Evolutionary conservation across 805 yeast species (phyloP).

Genomic region (Kluyveromyces dobzhanskii): DNA sequence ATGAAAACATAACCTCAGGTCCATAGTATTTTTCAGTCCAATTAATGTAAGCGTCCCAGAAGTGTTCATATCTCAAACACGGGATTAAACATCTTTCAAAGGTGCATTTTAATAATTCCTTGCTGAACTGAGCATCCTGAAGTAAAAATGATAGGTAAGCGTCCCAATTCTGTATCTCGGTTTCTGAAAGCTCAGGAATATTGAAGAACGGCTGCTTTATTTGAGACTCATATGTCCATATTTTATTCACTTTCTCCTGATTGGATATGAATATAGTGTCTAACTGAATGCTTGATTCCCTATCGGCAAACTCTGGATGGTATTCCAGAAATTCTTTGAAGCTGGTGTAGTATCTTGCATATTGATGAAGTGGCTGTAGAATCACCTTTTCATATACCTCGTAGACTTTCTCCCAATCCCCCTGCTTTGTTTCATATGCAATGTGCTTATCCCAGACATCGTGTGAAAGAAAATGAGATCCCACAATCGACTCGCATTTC

Average conservation of each 20-base stretch:
- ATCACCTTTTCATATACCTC: constrained; percentile 39
- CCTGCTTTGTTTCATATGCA: constrained; percentile 44
- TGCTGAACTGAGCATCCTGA: constrained; percentile 19
- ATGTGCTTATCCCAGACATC: constrained; percentile 75
- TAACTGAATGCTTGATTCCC: constrained; percentile 37
- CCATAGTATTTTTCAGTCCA: constrained; percentile 37
- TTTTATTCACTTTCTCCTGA: constrained; percentile 43
- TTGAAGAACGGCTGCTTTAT: constrained; percentile 53
- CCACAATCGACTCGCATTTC: constrained; percentile 44
- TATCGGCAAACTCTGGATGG: constrained; percentile 28
- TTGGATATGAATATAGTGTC: constrained; percentile 37
- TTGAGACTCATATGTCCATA: constrained; percentile 68
- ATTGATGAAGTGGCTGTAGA: constrained; percentile 73
- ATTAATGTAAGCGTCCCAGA: constrained; percentile 64
- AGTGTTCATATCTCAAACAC: constrained; percentile 44
- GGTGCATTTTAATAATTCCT: constrained; percentile 34
- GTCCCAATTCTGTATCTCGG: constrained; percentile 48
- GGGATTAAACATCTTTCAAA: constrained; percentile 74
- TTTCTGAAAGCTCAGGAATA: constrained; percentile 35
- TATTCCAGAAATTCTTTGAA: constrained; percentile 29
- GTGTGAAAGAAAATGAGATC: constrained; percentile 69
- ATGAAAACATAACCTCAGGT: constrained; percentile 29
- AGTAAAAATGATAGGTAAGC: constrained; percentile 53
- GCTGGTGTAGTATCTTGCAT: constrained; percentile 62
- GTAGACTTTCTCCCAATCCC: constrained; percentile 31